Evolutionary conservation across 768 basidiomycete genomes (phyloP).

Genomic region (Lentinula aciculospora): DNA sequence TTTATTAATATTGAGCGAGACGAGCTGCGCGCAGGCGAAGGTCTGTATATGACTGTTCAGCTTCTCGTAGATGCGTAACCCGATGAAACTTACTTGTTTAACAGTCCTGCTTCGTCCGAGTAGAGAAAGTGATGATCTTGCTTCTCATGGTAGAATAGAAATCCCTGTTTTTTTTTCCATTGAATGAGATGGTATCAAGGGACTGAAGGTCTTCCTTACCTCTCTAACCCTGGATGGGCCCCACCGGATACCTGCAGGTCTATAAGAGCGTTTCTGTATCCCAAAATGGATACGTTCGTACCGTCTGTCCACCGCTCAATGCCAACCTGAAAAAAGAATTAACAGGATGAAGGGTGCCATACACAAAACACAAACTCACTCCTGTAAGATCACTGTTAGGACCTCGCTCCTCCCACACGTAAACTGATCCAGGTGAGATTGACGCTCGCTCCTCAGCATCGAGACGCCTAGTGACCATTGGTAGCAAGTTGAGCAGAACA

Average conservation of each 20-base stretch:
- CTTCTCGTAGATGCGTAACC: conserved; percentile 8
- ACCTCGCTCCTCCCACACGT: conserved; percentile 77
- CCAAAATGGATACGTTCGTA: conserved; percentile 15
- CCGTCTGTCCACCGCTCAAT: conserved; percentile 84
- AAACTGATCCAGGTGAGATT: conserved; percentile 71
- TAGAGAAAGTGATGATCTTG: conserved; percentile 38
- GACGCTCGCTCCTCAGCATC: conserved; percentile 70
- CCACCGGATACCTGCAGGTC: conserved; percentile 58
- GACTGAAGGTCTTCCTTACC: conserved; percentile 29
- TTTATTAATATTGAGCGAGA: conserved; percentile 52
- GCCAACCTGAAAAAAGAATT: conserved; percentile 44
- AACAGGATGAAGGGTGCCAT: background rate
- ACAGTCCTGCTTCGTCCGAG: conserved; percentile 37
- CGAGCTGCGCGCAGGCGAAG: conserved; percentile 21
- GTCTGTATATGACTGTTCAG: conserved; percentile 1
- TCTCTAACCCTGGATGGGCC: conserved; percentile 77
- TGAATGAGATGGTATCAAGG: background rate
- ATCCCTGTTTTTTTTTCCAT: conserved; percentile 42
- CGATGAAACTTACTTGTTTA: conserved; percentile 32
- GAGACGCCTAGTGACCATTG: conserved; percentile 72
- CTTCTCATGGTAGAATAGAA: conserved; percentile 78
- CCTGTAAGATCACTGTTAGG: background rate
- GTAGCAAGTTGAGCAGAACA: conserved; percentile 59
- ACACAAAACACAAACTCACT: conserved; percentile 25
- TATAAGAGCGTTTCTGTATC: background rate